These are phyloP conservation scores for Cutaneotrichosporon daszewskae DNA, from an alignment of 1,284 basidiomycete genomes.

Conservation along the genomic window DNA sequence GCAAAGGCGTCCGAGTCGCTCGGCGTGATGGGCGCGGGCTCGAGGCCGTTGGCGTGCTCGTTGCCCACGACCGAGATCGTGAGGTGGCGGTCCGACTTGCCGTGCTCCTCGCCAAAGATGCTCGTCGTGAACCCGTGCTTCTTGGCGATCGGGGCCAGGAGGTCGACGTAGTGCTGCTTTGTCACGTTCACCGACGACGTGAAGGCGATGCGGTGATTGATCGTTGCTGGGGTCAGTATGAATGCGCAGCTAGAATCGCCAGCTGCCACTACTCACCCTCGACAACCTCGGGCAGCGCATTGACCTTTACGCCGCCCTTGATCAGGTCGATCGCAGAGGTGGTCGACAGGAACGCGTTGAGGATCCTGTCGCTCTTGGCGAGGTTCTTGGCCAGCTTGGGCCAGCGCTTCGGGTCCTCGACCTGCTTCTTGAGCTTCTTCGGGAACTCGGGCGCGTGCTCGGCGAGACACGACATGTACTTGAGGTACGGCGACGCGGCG, in stretches of 20 bases:
- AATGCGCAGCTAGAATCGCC: no score
- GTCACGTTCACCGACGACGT: conserved; percentile 48
- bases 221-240: conserved; percentile 3
- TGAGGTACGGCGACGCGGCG: conserved; percentile 46
- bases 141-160: conserved; percentile 45
- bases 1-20: conserved; percentile 42
- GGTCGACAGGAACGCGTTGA: conserved; percentile 44
- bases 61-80: conserved; percentile 7
- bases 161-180: conserved; percentile 38
- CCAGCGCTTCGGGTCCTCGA: conserved; percentile 46
- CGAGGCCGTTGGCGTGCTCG: conserved; percentile 28
- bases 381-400: conserved; percentile 44
- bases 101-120: conserved; percentile 23
- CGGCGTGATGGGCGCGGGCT: conserved; percentile 51
- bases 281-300: conserved; percentile 46
- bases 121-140: conserved; percentile 44
- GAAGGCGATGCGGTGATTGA: conserved; percentile 24
- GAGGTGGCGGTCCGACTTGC: conserved; percentile 7
- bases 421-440: conserved; percentile 27
- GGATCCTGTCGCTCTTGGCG: conserved; percentile 25
- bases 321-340: conserved; percentile 45
- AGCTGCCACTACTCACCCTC: conserved; percentile 33
- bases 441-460: conserved; percentile 49
- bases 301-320: conserved; percentile 47
- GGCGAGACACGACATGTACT: conserved; percentile 50